Percentiles rank a stretch among this genome's conserved stretches.
Evolutionary conservation across 148 eudicot species (phyloP).

Genomic region (Polygonum maritimum): DNA sequence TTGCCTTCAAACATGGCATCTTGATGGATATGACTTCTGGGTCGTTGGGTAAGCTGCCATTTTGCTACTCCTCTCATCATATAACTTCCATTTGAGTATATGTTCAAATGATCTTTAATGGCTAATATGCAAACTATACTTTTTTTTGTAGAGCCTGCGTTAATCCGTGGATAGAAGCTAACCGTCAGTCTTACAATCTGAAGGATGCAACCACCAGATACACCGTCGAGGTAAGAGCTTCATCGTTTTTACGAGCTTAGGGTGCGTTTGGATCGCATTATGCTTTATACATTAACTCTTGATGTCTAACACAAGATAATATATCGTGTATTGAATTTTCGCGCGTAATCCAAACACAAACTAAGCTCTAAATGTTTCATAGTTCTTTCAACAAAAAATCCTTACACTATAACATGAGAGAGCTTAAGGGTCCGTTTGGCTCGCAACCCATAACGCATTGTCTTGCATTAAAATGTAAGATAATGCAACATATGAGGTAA

Average conservation of each 20-base stretch:
- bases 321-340: no score
- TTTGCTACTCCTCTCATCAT: background rate
- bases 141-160: conserved; percentile 29
- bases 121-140: background rate
- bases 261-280: background rate
- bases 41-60: conserved; percentile 43
- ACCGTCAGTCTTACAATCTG: conserved; percentile 21
- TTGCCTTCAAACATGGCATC: conserved; percentile 63
- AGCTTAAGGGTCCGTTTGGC: no score
- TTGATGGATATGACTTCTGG: conserved; percentile 74
- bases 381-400: no score
- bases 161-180: conserved; percentile 41
- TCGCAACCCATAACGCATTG: no score
- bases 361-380: no score
- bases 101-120: background rate
- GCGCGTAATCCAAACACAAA: no score
- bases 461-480: no score
- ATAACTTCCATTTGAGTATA: background rate
- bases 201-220: conserved; percentile 31
- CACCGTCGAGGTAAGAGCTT: conserved; percentile 23
- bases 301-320: no score
- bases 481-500: conserved; percentile 15
- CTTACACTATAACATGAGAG: no score
- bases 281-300: background rate
- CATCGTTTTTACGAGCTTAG: background rate